phyloP scores from a whole-genome alignment of 2,329 filamentous ascomycete genomes.

The Trichoderma afroharzianum region DNA sequence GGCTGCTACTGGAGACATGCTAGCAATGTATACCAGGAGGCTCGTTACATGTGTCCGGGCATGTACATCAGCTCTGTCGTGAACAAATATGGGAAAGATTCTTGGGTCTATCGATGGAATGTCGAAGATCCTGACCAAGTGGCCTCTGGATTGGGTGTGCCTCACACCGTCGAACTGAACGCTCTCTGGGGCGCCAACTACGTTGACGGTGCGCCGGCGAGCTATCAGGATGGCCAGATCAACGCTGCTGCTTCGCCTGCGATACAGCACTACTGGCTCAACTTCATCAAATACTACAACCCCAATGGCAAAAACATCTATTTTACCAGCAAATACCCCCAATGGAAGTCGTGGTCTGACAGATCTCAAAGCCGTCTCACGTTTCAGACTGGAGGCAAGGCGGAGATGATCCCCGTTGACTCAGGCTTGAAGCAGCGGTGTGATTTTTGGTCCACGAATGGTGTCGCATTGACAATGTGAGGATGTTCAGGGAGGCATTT shows the following conservation, averaged over 20 bases:
- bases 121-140: slow-evolving; percentile 57
- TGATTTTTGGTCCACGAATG: slow-evolving; percentile 25
- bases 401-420: slow-evolving; percentile 37
- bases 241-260: slow-evolving; percentile 58
- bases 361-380: slow-evolving; percentile 33
- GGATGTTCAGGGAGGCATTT: not conserved
- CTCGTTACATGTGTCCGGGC: slow-evolving; percentile 36
- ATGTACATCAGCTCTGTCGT: slow-evolving; percentile 31
- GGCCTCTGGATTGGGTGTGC: slow-evolving; percentile 56
- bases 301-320: slow-evolving; percentile 49
- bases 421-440: slow-evolving; percentile 27
- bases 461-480: slow-evolving; percentile 24
- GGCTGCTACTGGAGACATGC: slow-evolving; percentile 38
- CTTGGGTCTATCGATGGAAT: slow-evolving; percentile 68
- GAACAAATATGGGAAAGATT: slow-evolving; percentile 34
- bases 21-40: slow-evolving; percentile 35
- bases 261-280: slow-evolving; percentile 70
- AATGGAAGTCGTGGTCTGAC: slow-evolving; percentile 37
- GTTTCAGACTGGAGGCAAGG: slow-evolving; percentile 38
- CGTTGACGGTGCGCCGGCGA: slow-evolving; percentile 47
- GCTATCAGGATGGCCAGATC: slow-evolving; percentile 48
- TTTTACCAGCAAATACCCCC: slow-evolving; percentile 23
- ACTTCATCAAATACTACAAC: slow-evolving; percentile 63
- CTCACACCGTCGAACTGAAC: slow-evolving; percentile 63
- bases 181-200: slow-evolving; percentile 66